Evolutionary conservation across 2,329 filamentous ascomycete species (phyloP).

Genomic region (Aspergillus amoenus): DNA sequence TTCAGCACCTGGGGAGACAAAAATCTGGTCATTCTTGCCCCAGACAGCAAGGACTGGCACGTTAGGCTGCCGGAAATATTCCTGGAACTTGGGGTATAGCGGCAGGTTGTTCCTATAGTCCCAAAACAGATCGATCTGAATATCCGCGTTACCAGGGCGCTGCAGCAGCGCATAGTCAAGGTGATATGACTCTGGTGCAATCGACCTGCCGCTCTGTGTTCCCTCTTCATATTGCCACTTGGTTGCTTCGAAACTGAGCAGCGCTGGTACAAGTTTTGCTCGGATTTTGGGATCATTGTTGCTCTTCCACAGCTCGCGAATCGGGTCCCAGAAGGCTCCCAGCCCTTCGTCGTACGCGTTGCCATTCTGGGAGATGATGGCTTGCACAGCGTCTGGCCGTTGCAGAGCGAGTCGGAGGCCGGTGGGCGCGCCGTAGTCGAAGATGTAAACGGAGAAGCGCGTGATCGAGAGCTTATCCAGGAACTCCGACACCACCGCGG

Average conservation of each 20-base stretch:
- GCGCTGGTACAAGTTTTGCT: slow-evolving; percentile 31
- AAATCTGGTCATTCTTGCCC: slow-evolving; percentile 57
- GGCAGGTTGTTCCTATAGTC: slow-evolving; percentile 58
- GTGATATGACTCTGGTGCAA: slow-evolving; percentile 48
- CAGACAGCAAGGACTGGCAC: slow-evolving; percentile 59
- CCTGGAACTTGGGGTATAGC: slow-evolving; percentile 57
- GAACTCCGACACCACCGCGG: slow-evolving; percentile 51
- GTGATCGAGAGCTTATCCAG: slow-evolving; percentile 48
- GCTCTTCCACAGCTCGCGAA: slow-evolving; percentile 49
- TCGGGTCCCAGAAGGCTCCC: slow-evolving; percentile 52
- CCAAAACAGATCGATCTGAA: slow-evolving; percentile 57
- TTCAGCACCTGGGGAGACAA: slow-evolving; percentile 50
- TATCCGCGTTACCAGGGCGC: slow-evolving; percentile 50
- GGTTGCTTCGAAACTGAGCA: slow-evolving; percentile 42
- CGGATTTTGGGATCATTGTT: slow-evolving; percentile 34
- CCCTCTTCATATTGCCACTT: slow-evolving; percentile 49
- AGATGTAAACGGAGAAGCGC: slow-evolving; percentile 58
- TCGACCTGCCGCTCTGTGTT: slow-evolving; percentile 29
- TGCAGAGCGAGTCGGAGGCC: slow-evolving; percentile 55
- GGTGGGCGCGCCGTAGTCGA: slow-evolving; percentile 62
- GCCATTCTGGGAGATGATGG: slow-evolving; percentile 60
- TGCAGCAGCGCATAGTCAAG: slow-evolving; percentile 56
- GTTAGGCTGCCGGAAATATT: slow-evolving; percentile 52
- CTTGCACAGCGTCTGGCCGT: slow-evolving; percentile 48
- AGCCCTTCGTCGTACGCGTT: slow-evolving; percentile 62